Conservation (phyloP, 2,329 filamentous ascomycete genomes). For the Blastomyces emzantsi region DNA sequence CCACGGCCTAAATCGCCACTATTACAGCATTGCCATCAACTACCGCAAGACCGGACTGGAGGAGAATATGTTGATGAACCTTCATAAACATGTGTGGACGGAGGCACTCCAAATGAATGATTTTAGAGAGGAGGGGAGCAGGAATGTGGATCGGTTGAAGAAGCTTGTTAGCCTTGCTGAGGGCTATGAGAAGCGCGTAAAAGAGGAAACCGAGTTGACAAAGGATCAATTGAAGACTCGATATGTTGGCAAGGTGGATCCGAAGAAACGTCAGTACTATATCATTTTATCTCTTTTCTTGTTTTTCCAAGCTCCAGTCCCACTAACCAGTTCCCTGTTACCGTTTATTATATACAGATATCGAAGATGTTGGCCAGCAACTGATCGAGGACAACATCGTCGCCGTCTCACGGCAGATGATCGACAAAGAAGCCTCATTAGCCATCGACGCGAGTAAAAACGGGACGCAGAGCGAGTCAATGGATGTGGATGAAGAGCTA, state of each 20-base stretch:
- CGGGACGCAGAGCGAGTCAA: constrained; percentile 44
- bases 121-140: constrained; percentile 72
- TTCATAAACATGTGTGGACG: constrained; percentile 99
- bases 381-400: constrained; percentile 99
- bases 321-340: background rate
- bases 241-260: constrained; percentile 97
- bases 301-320: background rate
- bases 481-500: constrained; percentile 61
- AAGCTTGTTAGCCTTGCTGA: constrained; percentile 83
- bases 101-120: constrained; percentile 96
- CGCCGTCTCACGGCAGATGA: constrained; percentile 96
- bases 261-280: constrained; percentile 73
- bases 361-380: constrained; percentile 92
- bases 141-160: constrained; percentile 82
- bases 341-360: constrained; percentile 41
- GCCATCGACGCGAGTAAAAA: constrained; percentile 50
- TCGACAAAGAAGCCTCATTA: constrained; percentile 96
- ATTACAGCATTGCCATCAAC: constrained; percentile 98
- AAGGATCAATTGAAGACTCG: constrained; percentile 98
- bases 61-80: constrained; percentile 99
- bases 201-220: constrained; percentile 94
- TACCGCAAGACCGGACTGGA: constrained; percentile 96
- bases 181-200: constrained; percentile 96
- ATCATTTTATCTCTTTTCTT: background rate
- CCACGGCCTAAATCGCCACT: constrained; percentile 94